phyloP scores from a whole-genome alignment of 768 basidiomycete genomes.

The Cytidiella melzeri region DNA sequence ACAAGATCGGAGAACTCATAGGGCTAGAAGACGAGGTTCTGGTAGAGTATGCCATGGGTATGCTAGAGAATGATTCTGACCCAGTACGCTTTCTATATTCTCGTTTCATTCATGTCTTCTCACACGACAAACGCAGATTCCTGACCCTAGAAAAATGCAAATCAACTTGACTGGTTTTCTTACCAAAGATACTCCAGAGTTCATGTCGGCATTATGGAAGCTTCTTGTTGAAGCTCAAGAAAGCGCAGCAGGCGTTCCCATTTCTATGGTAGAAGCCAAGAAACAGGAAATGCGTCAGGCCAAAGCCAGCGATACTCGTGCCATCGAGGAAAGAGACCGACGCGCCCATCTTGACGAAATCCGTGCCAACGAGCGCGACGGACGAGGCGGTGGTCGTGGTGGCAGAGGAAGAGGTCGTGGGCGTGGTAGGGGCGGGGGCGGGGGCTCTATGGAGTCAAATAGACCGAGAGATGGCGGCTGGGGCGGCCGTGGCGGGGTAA shows the following conservation, averaged over 20 bases:
- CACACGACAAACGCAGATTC: conserved; percentile 43
- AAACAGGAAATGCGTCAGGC: conserved; percentile 84
- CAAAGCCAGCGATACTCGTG: conserved; percentile 54
- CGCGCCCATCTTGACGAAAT: conserved; percentile 64
- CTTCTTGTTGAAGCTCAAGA: conserved; percentile 91
- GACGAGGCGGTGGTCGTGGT: conserved; percentile 43
- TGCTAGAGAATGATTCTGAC: conserved; percentile 80
- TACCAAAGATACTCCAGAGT: conserved; percentile 74
- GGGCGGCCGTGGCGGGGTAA: conserved; percentile 64
- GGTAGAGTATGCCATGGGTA: conserved; percentile 92
- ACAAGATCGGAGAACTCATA: conserved; percentile 83
- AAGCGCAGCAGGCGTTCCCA: conserved; percentile 84
- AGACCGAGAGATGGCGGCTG: conserved; percentile 50
- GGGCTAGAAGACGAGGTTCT: conserved; percentile 97
- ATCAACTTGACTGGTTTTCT: conserved; percentile 92
- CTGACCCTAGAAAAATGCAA: conserved; percentile 94
- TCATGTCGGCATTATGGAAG: conserved; percentile 88
- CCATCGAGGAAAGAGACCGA: conserved; percentile 67
- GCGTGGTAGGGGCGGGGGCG: conserved; percentile 41
- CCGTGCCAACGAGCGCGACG: conserved; percentile 50
- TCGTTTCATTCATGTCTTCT: neutral
- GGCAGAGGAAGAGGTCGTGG: conserved; percentile 56
- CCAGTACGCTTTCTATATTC: conserved; percentile 49
- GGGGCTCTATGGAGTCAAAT: conserved; percentile 30
- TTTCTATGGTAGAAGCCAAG: conserved; percentile 85